phyloP scores from a whole-genome alignment of 2,329 filamentous ascomycete genomes.

The Cladosporium sp. region DNA sequence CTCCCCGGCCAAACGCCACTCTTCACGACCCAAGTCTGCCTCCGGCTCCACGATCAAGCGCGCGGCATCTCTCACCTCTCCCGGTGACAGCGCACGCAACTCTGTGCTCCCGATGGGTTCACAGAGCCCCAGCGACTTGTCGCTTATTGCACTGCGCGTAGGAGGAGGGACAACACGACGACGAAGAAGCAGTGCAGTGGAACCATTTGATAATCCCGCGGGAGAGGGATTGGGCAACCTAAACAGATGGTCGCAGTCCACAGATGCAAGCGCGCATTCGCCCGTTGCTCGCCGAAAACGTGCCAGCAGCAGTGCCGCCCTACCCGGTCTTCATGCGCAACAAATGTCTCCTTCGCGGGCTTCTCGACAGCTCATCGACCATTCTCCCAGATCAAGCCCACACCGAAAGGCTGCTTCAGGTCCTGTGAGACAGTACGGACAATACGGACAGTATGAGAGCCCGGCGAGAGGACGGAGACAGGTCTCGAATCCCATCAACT shows the following conservation, averaged over 20 bases:
- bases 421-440: conserved; percentile 3
- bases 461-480: conserved; percentile 16
- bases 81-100: conserved; percentile 32
- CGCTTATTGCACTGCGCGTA: conserved; percentile 28
- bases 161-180: conserved; percentile 31
- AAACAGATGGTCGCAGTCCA: conserved; percentile 61
- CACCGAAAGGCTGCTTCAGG: conserved; percentile 29
- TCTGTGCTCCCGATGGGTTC: conserved; percentile 25
- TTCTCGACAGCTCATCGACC: conserved; percentile 32
- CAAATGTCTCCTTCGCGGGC: conserved; percentile 36
- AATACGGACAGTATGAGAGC: conserved; percentile 5
- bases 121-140: conserved; percentile 27
- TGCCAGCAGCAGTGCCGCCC: conserved; percentile 39
- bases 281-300: conserved; percentile 40
- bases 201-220: conserved; percentile 37
- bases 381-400: conserved; percentile 42
- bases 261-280: conserved; percentile 50
- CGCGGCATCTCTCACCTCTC: conserved; percentile 39
- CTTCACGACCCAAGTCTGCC: conserved; percentile 45
- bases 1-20: conserved; percentile 21
- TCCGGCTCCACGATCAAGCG: conserved; percentile 49
- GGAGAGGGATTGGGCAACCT: conserved; percentile 51
- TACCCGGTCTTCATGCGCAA: conserved; percentile 35
- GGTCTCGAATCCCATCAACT: conserved; percentile 14
- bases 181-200: conserved; percentile 45